Base-by-base conservation (phyloP, 495 filamentous ascomycete genomes). In the Podospora conica region DNA sequence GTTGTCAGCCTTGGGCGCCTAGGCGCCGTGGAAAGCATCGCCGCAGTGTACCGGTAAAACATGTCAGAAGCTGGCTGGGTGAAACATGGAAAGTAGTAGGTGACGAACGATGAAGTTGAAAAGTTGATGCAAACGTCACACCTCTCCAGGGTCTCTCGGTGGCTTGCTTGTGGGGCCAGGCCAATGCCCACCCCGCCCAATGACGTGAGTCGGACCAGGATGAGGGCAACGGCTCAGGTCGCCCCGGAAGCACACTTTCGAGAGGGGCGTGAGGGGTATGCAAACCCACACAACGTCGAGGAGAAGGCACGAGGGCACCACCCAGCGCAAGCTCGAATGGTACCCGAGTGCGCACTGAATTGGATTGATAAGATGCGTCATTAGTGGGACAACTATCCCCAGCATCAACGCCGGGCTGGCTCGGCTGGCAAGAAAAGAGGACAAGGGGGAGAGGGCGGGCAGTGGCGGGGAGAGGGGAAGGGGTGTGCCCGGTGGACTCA, bases 91-190 rank as follows among this genome's bases (percentile, higher is more conserved):
- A 48, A 18, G 21, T 15, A 33, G 20, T 9, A 18, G 59, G 24
- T 15, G 58, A 40, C 29, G n/a, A n/a, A 31, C 29, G 59, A 61
- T 22, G 59, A 22, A 11, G 33, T 22, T 53, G 20, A 31, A 29
- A 48, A n/a, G 59, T 61, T 25, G 27, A 29, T 31, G 24, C 27
- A 53, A 61, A 53, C 59, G 59, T 61, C 59, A 53, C 28, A 20
- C 12, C 28, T 20, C 6, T 24, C 29, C 59, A 53, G 40, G 61
- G 21, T 63, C 11, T 63, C 11, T 40, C 9, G 40, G 20, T 22
- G 33, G 23, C 31, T 24, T 56, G 21, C 23, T 40, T 53, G 3
- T 48, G 59, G 59, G 10, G 29, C 31, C 27, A 33, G 25, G 56
- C 23, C 23, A 7, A 22, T 15, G 25, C 57, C 11, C 21, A 24